phyloP scores from a whole-genome alignment of 208 protist genomes.

The Trichomonas tenax region DNA sequence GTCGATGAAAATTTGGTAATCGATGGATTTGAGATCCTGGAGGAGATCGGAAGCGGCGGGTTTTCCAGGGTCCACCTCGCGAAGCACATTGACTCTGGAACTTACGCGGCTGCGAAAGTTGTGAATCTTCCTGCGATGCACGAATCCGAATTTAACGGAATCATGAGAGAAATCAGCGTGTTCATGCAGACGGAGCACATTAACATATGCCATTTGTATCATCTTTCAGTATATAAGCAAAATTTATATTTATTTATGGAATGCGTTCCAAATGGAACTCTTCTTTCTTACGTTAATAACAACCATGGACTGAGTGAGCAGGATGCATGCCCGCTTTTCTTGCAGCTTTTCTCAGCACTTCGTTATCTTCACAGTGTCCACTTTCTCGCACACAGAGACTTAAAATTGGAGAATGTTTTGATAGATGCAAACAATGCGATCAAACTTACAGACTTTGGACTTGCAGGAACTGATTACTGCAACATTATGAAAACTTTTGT shows the following conservation, averaged over 20 bases:
- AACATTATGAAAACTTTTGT: not conserved
- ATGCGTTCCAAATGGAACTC: not conserved
- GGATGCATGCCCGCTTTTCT: not conserved
- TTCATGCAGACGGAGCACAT: not conserved
- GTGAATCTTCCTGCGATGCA: not conserved
- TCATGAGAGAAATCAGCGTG: not conserved
- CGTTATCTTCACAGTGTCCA: not conserved
- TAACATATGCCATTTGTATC: not conserved
- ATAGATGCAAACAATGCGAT: not conserved
- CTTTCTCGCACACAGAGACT: not conserved
- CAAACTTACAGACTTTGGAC: not conserved
- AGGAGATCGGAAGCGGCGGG: not conserved
- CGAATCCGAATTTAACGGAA: not conserved
- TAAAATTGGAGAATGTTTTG: constrained; percentile 3
- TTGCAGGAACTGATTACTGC: not conserved
- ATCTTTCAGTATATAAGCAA: not conserved
- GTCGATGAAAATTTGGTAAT: not conserved
- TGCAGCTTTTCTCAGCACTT: not conserved
- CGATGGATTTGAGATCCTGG: not conserved
- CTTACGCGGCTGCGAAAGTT: not conserved
- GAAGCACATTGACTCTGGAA: not conserved
- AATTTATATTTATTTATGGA: not conserved
- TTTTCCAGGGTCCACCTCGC: not conserved
- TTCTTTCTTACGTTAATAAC: not conserved
- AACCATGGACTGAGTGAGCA: not conserved